Evolutionary conservation across 441 rosid species (phyloP).

Genomic region (Bocquillonia castaneifolia): DNA sequence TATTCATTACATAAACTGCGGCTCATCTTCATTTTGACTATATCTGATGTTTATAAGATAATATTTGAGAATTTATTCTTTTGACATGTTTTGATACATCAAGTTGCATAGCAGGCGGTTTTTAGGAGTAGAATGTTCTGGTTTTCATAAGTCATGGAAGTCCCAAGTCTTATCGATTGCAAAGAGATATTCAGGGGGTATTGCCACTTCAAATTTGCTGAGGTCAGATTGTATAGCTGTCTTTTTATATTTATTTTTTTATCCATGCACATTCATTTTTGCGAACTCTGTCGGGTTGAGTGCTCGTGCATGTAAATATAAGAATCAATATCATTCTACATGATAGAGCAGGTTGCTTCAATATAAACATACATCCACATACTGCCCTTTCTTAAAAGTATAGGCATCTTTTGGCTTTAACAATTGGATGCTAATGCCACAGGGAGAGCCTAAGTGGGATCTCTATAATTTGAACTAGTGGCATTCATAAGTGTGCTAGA

Average conservation of each 20-base stretch:
- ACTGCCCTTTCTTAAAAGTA: neutral
- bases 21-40: slow-evolving; percentile 1
- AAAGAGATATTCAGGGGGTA: neutral
- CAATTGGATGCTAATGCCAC: slow-evolving; percentile 17
- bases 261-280: neutral
- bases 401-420: slow-evolving; percentile 20
- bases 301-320: slow-evolving; percentile 19
- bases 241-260: neutral
- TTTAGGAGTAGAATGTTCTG: neutral
- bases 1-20: slow-evolving; percentile 9
- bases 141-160: neutral
- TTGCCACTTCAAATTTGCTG: neutral
- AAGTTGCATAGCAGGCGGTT: neutral
- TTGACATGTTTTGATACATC: neutral
- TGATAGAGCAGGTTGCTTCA: neutral
- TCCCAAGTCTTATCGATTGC: neutral
- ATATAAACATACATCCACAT: slow-evolving; percentile 22
- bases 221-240: neutral
- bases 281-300: neutral
- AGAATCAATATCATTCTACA: neutral
- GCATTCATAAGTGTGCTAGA: neutral
- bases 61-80: neutral
- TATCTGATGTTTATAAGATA: neutral
- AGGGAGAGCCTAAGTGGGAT: slow-evolving; percentile 20
- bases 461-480: slow-evolving; percentile 23